Conservation (phyloP, 768 basidiomycete genomes). For the Kwoniella sp. region DNA sequence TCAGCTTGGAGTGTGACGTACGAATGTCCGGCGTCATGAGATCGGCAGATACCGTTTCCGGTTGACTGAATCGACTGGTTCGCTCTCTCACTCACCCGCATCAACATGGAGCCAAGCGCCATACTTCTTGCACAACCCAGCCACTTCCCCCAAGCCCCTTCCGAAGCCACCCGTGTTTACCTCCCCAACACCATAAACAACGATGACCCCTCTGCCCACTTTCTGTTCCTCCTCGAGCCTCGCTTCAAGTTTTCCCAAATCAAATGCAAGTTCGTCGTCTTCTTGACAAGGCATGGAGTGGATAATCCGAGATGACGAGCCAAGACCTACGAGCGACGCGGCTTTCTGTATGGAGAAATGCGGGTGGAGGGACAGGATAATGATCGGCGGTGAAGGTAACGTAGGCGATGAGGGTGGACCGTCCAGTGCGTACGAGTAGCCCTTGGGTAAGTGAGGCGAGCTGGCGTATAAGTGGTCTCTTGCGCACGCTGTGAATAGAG, state of each 20-base stretch:
- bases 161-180: conserved; percentile 60
- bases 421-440: conserved; percentile 57
- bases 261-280: conserved; percentile 52
- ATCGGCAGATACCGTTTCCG: too few species aligned
- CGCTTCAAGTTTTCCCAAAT: conserved; percentile 50
- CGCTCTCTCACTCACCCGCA: conserved; percentile 50
- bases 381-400: conserved; percentile 36
- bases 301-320: conserved; percentile 54
- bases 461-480: conserved; percentile 54
- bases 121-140: conserved; percentile 56
- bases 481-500: conserved; percentile 54
- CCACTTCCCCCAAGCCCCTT: conserved; percentile 47
- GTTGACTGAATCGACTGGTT: too few species aligned
- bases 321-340: conserved; percentile 58
- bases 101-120: conserved; percentile 60
- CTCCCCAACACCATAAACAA: conserved; percentile 57
- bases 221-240: conserved; percentile 43
- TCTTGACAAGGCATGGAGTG: conserved; percentile 34
- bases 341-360: conserved; percentile 60
- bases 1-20: conserved; percentile 7
- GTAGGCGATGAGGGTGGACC: conserved; percentile 54
- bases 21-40: too few species aligned
- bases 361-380: conserved; percentile 56
- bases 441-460: conserved; percentile 40
- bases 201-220: conserved; percentile 51